These are phyloP conservation scores for Kodamaea fungicola DNA, from an alignment of 1,139 yeast genomes.

Conservation along the genomic window DNA sequence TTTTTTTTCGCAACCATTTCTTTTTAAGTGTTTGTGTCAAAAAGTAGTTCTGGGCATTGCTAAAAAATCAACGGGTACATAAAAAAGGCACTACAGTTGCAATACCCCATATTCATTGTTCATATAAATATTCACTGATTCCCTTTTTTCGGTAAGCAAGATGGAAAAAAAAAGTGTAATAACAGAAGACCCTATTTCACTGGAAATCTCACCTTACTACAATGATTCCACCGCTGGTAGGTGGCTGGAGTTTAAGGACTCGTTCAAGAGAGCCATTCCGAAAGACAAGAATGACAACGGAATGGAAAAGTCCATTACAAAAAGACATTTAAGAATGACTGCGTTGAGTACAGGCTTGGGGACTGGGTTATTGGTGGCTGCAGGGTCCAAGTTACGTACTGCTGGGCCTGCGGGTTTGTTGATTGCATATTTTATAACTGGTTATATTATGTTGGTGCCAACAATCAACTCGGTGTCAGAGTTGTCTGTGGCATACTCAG, in stretches of 20 bases:
- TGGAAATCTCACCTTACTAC: slow-evolving; percentile 11
- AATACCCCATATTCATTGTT: background rate
- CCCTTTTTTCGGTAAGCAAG: slow-evolving; percentile 1
- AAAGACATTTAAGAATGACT: slow-evolving; percentile 28
- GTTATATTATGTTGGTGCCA: slow-evolving; percentile 34
- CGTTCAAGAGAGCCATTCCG: slow-evolving; percentile 13
- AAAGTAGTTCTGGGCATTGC: background rate
- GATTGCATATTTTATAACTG: slow-evolving; percentile 31
- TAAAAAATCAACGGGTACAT: background rate
- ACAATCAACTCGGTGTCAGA: slow-evolving; percentile 36
- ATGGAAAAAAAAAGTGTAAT: slow-evolving; percentile 1
- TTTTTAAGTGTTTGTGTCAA: too few relatives aligned
- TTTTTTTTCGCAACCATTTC: too few relatives aligned
- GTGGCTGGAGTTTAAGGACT: slow-evolving; percentile 13
- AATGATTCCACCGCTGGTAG: slow-evolving; percentile 5
- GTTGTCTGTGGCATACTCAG: slow-evolving; percentile 31
- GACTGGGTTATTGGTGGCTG: slow-evolving; percentile 36
- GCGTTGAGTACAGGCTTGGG: slow-evolving; percentile 36
- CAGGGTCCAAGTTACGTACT: slow-evolving; percentile 28
- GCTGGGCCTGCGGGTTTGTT: slow-evolving; percentile 36
- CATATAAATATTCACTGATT: background rate
- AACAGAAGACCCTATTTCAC: slow-evolving; percentile 6
- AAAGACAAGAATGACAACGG: slow-evolving; percentile 9
- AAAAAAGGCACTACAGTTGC: background rate
- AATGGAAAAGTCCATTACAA: slow-evolving; percentile 11